Base-by-base conservation (phyloP, 257 asterid species). In the Petrea volubilis region DNA sequence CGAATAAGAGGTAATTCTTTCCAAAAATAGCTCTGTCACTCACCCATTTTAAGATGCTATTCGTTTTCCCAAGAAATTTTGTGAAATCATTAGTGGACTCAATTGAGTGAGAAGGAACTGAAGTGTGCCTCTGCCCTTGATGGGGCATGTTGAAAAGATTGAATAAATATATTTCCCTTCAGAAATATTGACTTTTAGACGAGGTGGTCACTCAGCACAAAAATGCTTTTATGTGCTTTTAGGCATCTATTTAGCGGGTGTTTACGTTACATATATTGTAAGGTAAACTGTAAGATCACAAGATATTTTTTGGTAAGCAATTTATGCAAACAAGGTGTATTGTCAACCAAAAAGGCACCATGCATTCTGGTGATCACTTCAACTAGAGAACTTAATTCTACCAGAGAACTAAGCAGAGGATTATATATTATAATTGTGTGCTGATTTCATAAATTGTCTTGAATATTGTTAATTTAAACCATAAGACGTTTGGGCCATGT, bases 1-100 rank as follows among this genome's bases (percentile, higher is more conserved):
- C 88, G 98, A 77, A 89, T 93, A 72, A 87, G 98, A 90, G 98
- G 98, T 93, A 84, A 71, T 23, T 31, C 62, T 69, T 57, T 69
- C 44, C 58, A 66, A 59, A n/a, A 68, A 58, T 47, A 15, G 56
- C 59, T 79, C n/a, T 58, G 52, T 47, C 15, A 31, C 36, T 38
- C 40, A 21, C 58, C 44, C 17, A 20, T 73, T 33, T 65, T 81
- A 61, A 23, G 61, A 9, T 50, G 61, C 28, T 64, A 7, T 27
- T 51, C 60, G 4, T 62, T 58, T 49, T 15, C 38, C 44, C 31
- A 1, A 36, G 51, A 60, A 17, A 15, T 44, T 17, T 20, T 20
- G 21, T 2, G 10, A 6, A 71, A 33, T 43, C 59, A 36, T 8
- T 63, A 38, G 24, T 28, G 44, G 46, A 34, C 49, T 76, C 27